These are phyloP conservation scores for Solanum hybrid DNA, from an alignment of 305 asterid species.

Conservation along the genomic window DNA sequence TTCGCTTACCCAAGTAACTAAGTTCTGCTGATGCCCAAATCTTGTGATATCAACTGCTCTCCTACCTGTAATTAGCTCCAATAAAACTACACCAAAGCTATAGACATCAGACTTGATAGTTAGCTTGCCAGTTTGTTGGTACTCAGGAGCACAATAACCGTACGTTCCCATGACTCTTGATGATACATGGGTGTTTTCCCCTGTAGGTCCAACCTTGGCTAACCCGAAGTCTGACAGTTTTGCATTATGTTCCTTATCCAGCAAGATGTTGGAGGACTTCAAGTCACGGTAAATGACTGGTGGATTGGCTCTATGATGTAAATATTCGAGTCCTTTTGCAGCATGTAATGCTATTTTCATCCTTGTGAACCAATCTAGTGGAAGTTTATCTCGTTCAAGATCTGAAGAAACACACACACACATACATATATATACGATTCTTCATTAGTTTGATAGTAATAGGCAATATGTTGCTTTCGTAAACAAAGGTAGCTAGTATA, in stretches of 20 bases:
- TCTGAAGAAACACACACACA: constrained; percentile 27
- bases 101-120: constrained; percentile 76
- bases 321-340: neutral
- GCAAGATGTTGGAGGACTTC: neutral
- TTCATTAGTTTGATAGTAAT: neutral
- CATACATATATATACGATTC: neutral
- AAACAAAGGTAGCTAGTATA: neutral
- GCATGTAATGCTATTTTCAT: neutral
- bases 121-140: constrained; percentile 73
- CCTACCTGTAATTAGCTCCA: constrained; percentile 68
- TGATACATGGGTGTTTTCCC: neutral
- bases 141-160: constrained; percentile 10
- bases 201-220: neutral
- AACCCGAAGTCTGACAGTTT: neutral
- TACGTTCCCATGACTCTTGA: neutral
- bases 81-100: constrained; percentile 77
- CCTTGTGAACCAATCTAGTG: neutral
- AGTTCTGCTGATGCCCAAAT: constrained; percentile 32
- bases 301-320: neutral
- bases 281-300: neutral
- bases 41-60: constrained; percentile 52
- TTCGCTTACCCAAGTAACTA: constrained; percentile 58
- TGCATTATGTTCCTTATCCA: neutral
- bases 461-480: neutral
- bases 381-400: constrained; percentile 22